A percentile compares a stretch with the other conserved stretches of the same genome.
Evolutionary conservation across 257 asterid species (phyloP).

Genomic region (Lantana camara): DNA sequence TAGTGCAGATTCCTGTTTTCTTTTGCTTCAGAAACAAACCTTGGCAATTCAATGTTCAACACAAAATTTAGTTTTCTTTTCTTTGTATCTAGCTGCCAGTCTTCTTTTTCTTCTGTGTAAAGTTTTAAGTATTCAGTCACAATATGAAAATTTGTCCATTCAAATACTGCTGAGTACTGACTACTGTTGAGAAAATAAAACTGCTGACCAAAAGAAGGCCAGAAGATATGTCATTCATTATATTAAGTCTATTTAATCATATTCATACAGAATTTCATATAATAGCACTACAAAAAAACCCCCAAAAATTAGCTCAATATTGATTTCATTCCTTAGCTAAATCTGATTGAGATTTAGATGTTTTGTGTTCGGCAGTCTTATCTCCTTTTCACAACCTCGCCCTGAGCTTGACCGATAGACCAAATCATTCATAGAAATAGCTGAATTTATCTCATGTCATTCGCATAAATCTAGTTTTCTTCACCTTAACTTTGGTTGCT

Average conservation of each 20-base stretch:
- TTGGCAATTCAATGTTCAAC: neutral
- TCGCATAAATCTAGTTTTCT: neutral
- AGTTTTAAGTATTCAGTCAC: neutral
- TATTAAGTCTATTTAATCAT: neutral
- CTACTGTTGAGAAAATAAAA: neutral
- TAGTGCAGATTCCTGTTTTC: neutral
- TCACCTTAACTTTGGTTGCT: constrained; percentile 12
- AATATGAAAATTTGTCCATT: neutral
- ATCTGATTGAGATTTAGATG: neutral
- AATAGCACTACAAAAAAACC: neutral
- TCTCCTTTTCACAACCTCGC: neutral
- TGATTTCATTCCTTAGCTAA: neutral
- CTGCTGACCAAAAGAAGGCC: neutral
- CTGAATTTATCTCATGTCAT: constrained; percentile 17
- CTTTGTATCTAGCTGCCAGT: neutral
- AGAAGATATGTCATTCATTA: neutral
- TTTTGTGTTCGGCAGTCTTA: neutral
- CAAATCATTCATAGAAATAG: constrained; percentile 14
- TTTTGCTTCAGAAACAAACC: neutral
- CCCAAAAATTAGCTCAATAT: neutral
- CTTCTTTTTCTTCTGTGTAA: neutral
- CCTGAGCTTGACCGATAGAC: neutral
- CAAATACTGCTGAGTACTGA: neutral
- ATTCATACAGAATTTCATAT: neutral
- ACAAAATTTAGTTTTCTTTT: neutral